Evolutionary conservation across 352 stramenopile species (phyloP), one percentile per base, ranked within the genome.

Genomic region (Phytophthora sojae): DNA sequence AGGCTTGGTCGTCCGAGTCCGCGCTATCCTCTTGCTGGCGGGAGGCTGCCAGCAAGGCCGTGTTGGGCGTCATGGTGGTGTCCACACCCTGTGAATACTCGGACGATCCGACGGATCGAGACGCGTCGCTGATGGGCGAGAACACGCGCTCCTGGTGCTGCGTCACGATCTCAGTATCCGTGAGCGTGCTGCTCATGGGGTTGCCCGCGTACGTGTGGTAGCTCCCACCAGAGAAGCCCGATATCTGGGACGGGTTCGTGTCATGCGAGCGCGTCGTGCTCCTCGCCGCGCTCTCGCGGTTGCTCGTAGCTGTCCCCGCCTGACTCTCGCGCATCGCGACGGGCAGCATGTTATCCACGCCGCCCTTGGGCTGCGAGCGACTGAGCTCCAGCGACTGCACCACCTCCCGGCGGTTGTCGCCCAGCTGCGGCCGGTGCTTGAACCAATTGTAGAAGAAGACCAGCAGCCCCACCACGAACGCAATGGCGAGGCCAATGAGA

Each of bases 401-500:
- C 35, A 85, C 59, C 42, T 78, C 56, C 42, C 56, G 53, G 63
- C 76, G 79, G 42, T 80, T 78, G 55, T 76, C 73, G 17, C 74
- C 70, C 12, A 54, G 65, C 15, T 49, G 53, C 2, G 82, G 80
- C 3, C 80, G 84, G 51, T 90, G 45, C 42, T 79, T 80, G 49
- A 84, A 86, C 79, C 79, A 92, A 49, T 83, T 86, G 42, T 83
- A 51, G 2, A 77, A 26, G 39, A 92, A 88, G 6, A 81, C 49
- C 21, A 81, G 45, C 19, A 79, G 49, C 0, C 61, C 82, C 4
- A 83, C 21, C 3, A 80, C 58, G 17, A 81, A 47, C 2, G 71
- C 72, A 56, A 79, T 71, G 29, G 61, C 63, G 19, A 86, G 23
- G 6, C 61, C 79, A 11, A 89, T 74, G 15, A 83, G 44, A 7